Evolutionary conservation across 2,329 filamentous ascomycete genomes (phyloP).

Genomic region (Gremmenia infestans): DNA sequence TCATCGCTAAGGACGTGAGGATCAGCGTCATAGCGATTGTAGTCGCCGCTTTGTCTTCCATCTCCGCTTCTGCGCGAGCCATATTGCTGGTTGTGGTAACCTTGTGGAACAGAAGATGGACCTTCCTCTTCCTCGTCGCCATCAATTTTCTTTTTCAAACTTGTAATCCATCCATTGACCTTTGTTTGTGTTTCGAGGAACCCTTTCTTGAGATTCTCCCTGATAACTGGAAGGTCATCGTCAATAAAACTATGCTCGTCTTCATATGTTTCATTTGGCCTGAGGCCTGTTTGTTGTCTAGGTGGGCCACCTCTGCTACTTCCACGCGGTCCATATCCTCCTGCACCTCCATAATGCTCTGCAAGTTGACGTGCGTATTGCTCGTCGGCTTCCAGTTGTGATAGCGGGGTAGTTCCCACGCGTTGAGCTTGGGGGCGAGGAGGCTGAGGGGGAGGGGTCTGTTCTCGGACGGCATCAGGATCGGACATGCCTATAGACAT

Average conservation of each 20-base stretch:
- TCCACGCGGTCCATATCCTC: constrained; percentile 52
- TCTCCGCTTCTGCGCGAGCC: constrained; percentile 54
- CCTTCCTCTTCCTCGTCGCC: constrained; percentile 63
- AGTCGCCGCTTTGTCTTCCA: constrained; percentile 74
- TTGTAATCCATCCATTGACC: constrained; percentile 89
- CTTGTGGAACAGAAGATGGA: constrained; percentile 20
- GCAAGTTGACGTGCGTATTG: constrained; percentile 87
- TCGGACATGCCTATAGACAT: constrained; percentile 65
- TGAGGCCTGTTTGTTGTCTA: constrained; percentile 47
- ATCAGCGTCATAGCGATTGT: constrained; percentile 90
- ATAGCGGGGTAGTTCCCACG: constrained; percentile 53
- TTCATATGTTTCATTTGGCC: constrained; percentile 49
- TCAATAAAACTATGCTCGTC: constrained; percentile 86
- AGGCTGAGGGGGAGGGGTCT: constrained; percentile 67
- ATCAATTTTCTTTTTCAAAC: constrained; percentile 88
- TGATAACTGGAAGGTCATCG: constrained; percentile 89
- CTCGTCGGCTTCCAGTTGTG: constrained; percentile 86
- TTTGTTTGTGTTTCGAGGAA: constrained; percentile 91
- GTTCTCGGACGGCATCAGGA: constrained; percentile 60
- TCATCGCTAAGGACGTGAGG: constrained; percentile 86
- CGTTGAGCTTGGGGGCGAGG: constrained; percentile 63
- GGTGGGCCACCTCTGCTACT: constrained; percentile 31
- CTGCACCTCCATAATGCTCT: constrained; percentile 68
- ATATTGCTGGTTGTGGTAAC: constrained; percentile 34
- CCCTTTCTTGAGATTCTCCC: constrained; percentile 87